These are phyloP conservation scores for Clonostachys rhizophaga DNA, from an alignment of 2,329 filamentous ascomycete genomes.

Conservation along the genomic window DNA sequence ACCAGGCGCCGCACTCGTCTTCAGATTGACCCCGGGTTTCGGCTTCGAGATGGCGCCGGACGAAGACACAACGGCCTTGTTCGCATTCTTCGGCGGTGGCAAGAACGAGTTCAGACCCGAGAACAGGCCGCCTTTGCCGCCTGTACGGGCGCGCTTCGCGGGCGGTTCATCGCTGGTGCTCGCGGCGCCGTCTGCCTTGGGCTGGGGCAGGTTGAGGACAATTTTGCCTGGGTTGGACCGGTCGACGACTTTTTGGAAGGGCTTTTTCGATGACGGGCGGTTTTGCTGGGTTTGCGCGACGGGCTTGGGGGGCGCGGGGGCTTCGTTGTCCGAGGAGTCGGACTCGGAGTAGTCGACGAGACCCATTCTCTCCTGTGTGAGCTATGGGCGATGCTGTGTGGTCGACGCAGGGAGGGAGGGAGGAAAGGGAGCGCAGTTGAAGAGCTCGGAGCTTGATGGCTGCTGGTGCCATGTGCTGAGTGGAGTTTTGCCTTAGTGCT, in stretches of 20 bases:
- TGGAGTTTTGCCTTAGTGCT: neutral
- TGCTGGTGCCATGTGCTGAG: neutral
- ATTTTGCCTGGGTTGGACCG: conserved; percentile 80
- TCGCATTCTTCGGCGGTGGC: conserved; percentile 70
- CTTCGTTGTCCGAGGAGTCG: conserved; percentile 49
- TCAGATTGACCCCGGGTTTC: conserved; percentile 55
- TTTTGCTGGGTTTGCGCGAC: conserved; percentile 17
- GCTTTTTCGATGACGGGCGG: conserved; percentile 47
- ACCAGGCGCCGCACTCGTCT: conserved; percentile 77
- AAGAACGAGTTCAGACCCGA: conserved; percentile 83
- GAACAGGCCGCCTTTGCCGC: conserved; percentile 53
- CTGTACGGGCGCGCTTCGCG: conserved; percentile 63
- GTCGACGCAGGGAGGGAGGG: too few species aligned
- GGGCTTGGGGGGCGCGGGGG: conserved; percentile 4
- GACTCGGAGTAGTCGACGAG: conserved; percentile 84
- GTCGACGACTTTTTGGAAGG: conserved; percentile 78
- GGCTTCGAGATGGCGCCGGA: conserved; percentile 14
- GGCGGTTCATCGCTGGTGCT: conserved; percentile 37
- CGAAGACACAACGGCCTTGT: conserved; percentile 17
- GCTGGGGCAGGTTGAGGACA: conserved; percentile 66
- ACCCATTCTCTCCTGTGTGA: conserved; percentile 48
- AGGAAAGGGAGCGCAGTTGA: neutral
- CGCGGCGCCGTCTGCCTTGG: conserved; percentile 25
- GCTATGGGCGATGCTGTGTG: too few species aligned
- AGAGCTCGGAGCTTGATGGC: neutral